These are phyloP conservation scores for Erysimum cheiri DNA, from an alignment of 441 rosid species.

Conservation along the genomic window DNA sequence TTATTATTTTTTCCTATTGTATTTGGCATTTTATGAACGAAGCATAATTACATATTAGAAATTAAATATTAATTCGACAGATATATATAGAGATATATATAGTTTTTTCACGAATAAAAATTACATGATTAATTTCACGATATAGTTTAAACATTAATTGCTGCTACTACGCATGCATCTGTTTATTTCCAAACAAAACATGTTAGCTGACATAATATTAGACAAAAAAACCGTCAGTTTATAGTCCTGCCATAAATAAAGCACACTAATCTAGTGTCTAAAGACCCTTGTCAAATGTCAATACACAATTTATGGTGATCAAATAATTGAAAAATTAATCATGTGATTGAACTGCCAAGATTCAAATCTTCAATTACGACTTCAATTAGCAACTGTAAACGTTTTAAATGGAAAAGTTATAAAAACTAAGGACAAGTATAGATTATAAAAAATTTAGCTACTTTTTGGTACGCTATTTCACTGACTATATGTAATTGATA, in stretches of 20 bases:
- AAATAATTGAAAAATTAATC: no score
- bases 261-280: background rate
- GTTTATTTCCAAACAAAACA: background rate
- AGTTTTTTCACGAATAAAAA: background rate
- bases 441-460: background rate
- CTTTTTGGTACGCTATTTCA: background rate
- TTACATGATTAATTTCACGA: no score
- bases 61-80: background rate
- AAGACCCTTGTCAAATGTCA: background rate
- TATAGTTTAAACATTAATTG: no score
- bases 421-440: no score
- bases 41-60: background rate
- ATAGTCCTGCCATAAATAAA: background rate
- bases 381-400: background rate
- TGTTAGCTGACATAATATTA: conserved; percentile 9
- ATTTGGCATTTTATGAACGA: background rate
- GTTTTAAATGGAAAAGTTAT: background rate
- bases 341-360: no score
- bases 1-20: background rate
- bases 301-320: background rate
- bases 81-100: no score
- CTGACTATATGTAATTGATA: no score
- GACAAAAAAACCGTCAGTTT: conserved; percentile 15
- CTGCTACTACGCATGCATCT: background rate
- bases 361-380: background rate